Evolutionary conservation across 768 basidiomycete genomes (phyloP).

Genomic region (Calocera viscosa): DNA sequence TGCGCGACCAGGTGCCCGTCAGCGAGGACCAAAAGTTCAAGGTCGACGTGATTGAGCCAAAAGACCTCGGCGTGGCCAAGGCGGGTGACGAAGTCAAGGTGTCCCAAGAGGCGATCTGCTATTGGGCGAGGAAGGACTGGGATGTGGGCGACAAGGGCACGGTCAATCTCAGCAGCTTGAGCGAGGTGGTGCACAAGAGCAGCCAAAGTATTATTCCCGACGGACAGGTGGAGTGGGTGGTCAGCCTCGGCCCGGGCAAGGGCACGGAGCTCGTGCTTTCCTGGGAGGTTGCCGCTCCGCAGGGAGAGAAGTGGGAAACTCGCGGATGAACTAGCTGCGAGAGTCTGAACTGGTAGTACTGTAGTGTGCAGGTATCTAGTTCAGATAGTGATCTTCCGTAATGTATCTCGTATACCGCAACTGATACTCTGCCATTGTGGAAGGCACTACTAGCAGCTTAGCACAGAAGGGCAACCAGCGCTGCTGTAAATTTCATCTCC

Average conservation of each 20-base stretch:
- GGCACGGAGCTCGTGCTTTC: neutral
- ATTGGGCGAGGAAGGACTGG: slow-evolving; percentile 4
- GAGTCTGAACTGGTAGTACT: too few relatives aligned
- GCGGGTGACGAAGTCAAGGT: slow-evolving; percentile 10
- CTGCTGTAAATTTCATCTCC: too few relatives aligned
- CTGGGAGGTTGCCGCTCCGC: neutral
- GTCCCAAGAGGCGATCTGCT: slow-evolving; percentile 10
- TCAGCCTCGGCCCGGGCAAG: neutral
- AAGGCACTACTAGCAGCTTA: too few relatives aligned
- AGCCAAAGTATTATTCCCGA: neutral
- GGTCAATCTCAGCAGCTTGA: neutral
- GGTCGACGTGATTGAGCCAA: slow-evolving; percentile 12
- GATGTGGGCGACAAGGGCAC: neutral
- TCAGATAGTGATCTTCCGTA: too few relatives aligned
- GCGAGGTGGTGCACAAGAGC: neutral
- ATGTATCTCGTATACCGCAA: too few relatives aligned
- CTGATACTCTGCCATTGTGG: too few relatives aligned
- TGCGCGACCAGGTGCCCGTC: slow-evolving; percentile 24
- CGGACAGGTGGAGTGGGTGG: neutral
- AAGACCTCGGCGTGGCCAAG: slow-evolving; percentile 10
- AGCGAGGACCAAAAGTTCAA: slow-evolving; percentile 16
- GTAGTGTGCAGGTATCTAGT: too few relatives aligned
- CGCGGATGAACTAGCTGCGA: too few relatives aligned
- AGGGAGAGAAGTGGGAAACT: neutral
- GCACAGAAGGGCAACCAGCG: too few relatives aligned